Percentiles rank a stretch among this genome's conserved stretches.
Conservation (phyloP, 306 rosid genomes). For the Cucumis sativus region Cucumber_9930_V3 NC_026658.2:26248001-26248500, state of each 20-base stretch:
- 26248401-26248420: background rate
- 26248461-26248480: slow-evolving; percentile 1
- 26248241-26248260: background rate
- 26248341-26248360: background rate
- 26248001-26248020: background rate
- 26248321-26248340: background rate
- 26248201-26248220: no score
- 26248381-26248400: background rate
- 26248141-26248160: background rate
- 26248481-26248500: background rate
- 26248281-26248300: background rate
- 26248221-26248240: background rate
- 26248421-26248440: background rate
- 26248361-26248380: background rate
- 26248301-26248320: background rate
- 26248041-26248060: background rate
- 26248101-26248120: background rate
- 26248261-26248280: background rate
- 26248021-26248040: background rate
- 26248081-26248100: background rate
- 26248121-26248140: background rate
- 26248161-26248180: background rate
- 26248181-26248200: background rate
- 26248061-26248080: background rate
- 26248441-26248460: slow-evolving; percentile 1